A percentile compares a stretch with the other conserved stretches of the same genome.
phyloP scores from a whole-genome alignment of 768 basidiomycete species.

The Tricholoma sp. region DNA sequence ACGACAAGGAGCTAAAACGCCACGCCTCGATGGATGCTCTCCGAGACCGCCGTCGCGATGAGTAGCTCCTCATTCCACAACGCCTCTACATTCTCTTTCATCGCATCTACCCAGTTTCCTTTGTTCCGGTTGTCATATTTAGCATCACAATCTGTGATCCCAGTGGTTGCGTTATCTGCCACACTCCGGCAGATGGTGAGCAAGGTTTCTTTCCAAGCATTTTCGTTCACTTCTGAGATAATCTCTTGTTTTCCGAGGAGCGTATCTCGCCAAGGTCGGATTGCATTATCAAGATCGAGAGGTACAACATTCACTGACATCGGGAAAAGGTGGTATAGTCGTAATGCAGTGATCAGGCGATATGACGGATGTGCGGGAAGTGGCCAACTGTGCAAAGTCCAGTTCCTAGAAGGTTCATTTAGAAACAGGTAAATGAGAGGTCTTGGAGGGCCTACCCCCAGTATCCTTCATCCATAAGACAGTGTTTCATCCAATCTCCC shows the following conservation, averaged over 20 bases:
- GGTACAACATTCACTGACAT: slow-evolving; percentile 15
- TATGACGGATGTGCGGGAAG: slow-evolving; percentile 72
- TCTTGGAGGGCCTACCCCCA: slow-evolving; percentile 75
- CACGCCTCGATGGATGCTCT: slow-evolving; percentile 36
- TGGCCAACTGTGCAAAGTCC: slow-evolving; percentile 66
- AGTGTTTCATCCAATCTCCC: slow-evolving; percentile 42
- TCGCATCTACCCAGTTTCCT: slow-evolving; percentile 8
- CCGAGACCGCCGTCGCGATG: slow-evolving; percentile 44
- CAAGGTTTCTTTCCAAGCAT: slow-evolving; percentile 36
- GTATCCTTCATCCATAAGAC: slow-evolving; percentile 63
- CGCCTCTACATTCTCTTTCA: slow-evolving; percentile 30
- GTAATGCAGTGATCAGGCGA: slow-evolving; percentile 66
- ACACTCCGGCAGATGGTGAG: slow-evolving; percentile 26
- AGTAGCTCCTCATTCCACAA: slow-evolving; percentile 60
- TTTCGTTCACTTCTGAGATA: slow-evolving; percentile 47
- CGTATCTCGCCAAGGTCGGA: slow-evolving; percentile 52
- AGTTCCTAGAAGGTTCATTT: slow-evolving; percentile 48
- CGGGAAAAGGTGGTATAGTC: slow-evolving; percentile 52
- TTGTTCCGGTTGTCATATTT: background rate
- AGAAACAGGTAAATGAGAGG: background rate
- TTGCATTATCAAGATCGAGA: slow-evolving; percentile 21
- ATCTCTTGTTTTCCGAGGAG: slow-evolving; percentile 37
- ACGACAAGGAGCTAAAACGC: background rate
- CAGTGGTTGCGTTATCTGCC: slow-evolving; percentile 9
- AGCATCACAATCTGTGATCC: slow-evolving; percentile 1